Conservation (phyloP, 768 basidiomycete species). For the Lactarius vividus region DNA sequence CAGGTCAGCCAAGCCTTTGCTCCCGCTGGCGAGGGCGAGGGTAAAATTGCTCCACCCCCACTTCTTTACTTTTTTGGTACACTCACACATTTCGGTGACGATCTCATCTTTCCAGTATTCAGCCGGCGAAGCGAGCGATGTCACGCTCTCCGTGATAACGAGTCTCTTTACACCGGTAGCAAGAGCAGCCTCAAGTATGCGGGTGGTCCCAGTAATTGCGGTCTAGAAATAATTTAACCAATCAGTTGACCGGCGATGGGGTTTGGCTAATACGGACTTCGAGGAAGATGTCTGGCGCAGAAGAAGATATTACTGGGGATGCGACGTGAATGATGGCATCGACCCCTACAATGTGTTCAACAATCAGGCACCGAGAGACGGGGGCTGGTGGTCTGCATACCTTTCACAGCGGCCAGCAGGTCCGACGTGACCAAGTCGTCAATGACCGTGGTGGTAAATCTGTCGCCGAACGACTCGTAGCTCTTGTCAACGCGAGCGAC, state of each 20-base stretch:
- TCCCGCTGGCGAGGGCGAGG: neutral
- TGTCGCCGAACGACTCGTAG: slow-evolving; percentile 26
- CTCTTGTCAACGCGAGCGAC: slow-evolving; percentile 14
- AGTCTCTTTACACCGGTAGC: slow-evolving; percentile 16
- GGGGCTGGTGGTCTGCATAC: too few relatives aligned
- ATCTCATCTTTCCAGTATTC: slow-evolving; percentile 3
- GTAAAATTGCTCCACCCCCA: neutral
- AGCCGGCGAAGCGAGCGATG: neutral
- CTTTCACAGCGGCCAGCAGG: slow-evolving; percentile 27
- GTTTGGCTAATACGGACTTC: slow-evolving; percentile 1
- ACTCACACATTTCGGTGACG: slow-evolving; percentile 16
- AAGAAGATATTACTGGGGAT: neutral
- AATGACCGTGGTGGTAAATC: slow-evolving; percentile 25
- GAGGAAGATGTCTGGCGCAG: slow-evolving; percentile 27
- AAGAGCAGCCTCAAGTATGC: slow-evolving; percentile 18
- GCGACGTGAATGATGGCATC: slow-evolving; percentile 26
- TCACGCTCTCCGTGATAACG: slow-evolving; percentile 21
- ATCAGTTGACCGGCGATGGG: neutral
- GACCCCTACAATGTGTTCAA: slow-evolving; percentile 11
- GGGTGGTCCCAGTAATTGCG: slow-evolving; percentile 22
- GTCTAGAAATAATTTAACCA: neutral
- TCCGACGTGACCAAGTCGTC: slow-evolving; percentile 30
- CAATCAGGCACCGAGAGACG: too few relatives aligned
- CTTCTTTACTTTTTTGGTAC: neutral
- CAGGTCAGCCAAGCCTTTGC: neutral